These are phyloP conservation scores for Fragaria nilgerrensis DNA, from an alignment of 306 rosid species.

Conservation along the genomic window DNA sequence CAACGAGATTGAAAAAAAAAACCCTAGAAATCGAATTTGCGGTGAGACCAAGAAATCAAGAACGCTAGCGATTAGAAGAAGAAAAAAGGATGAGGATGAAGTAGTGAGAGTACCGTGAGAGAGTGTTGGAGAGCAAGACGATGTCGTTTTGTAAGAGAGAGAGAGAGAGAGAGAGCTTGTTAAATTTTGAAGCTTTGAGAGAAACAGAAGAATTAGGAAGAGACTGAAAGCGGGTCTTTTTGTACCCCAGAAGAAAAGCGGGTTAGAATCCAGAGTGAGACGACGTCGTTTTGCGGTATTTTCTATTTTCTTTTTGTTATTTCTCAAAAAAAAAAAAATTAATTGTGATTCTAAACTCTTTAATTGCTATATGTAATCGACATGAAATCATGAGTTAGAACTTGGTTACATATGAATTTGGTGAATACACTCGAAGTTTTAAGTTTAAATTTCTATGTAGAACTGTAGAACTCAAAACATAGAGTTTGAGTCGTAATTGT, in stretches of 20 bases:
- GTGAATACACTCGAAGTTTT: too few relatives aligned
- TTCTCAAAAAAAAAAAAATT: too few relatives aligned
- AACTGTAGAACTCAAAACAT: too few relatives aligned
- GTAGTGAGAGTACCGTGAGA: neutral
- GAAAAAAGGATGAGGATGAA: neutral
- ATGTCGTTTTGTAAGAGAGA: neutral
- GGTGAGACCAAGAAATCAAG: neutral
- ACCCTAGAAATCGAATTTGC: neutral
- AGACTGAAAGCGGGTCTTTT: neutral
- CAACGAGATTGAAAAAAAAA: neutral
- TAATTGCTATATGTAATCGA: too few relatives aligned
- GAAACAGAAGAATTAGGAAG: neutral
- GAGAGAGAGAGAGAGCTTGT: too few relatives aligned
- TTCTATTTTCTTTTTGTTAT: too few relatives aligned
- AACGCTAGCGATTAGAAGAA: neutral
- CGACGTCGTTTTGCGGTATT: neutral
- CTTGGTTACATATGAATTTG: too few relatives aligned
- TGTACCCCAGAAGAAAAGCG: neutral
- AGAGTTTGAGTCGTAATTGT: too few relatives aligned
- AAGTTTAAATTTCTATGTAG: too few relatives aligned
- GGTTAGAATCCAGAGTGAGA: neutral
- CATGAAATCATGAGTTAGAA: too few relatives aligned
- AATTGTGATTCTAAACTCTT: too few relatives aligned
- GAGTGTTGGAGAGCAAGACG: neutral
- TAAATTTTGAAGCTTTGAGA: too few relatives aligned